Conservation (phyloP, 805 yeast species). For the Kluyveromyces siamensis region DNA sequence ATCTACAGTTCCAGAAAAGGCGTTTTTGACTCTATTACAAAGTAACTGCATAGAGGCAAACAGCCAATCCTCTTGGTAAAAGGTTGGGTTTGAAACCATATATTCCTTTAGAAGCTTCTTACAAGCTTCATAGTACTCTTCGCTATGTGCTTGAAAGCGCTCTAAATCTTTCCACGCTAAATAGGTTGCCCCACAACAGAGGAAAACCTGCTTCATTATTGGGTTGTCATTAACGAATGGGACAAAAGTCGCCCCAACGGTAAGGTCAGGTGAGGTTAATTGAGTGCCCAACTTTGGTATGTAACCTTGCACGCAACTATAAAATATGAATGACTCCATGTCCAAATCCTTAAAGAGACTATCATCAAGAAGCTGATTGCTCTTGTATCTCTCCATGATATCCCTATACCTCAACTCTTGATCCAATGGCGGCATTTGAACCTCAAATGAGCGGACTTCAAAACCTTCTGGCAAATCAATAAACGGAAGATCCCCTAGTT, state of each 20-base stretch:
- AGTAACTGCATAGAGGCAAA: slow-evolving; percentile 32
- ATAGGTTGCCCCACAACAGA: slow-evolving; percentile 35
- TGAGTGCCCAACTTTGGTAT: slow-evolving; percentile 36
- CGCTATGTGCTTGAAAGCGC: slow-evolving; percentile 15
- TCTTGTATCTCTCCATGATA: slow-evolving; percentile 6
- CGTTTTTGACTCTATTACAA: slow-evolving; percentile 32
- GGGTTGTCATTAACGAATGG: slow-evolving; percentile 28
- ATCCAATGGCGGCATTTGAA: slow-evolving; percentile 1
- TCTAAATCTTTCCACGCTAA: slow-evolving; percentile 27
- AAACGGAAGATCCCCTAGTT: slow-evolving; percentile 3
- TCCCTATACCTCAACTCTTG: slow-evolving; percentile 1
- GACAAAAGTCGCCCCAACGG: slow-evolving; percentile 34
- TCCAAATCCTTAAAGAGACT: slow-evolving; percentile 4
- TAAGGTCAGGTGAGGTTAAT: slow-evolving; percentile 31
- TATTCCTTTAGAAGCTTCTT: slow-evolving; percentile 14
- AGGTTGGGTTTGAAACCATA: slow-evolving; percentile 15
- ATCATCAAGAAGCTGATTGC: slow-evolving; percentile 6
- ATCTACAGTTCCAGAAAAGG: slow-evolving; percentile 19
- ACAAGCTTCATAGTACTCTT: slow-evolving; percentile 19
- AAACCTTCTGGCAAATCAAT: slow-evolving; percentile 5
- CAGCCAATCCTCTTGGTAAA: slow-evolving; percentile 32
- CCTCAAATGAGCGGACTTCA: slow-evolving; percentile 6
- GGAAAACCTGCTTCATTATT: slow-evolving; percentile 28
- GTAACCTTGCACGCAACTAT: slow-evolving; percentile 34
- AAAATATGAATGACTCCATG: slow-evolving; percentile 14